Conservation (phyloP, 78 protist genomes). For the Dictyostelium citrinum region DNA sequence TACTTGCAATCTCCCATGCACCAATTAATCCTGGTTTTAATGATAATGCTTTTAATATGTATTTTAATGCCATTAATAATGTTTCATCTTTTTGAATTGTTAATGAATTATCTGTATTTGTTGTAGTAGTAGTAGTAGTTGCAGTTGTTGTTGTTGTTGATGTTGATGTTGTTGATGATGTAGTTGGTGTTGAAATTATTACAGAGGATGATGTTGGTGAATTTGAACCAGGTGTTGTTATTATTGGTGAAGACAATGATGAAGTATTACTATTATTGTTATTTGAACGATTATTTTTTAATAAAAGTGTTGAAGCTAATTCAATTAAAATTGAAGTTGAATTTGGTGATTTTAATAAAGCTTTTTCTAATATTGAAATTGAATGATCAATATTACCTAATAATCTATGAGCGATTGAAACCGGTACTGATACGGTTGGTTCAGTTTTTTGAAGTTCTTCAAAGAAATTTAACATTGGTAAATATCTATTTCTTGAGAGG, state of each 20-base stretch:
- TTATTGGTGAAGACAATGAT: not conserved
- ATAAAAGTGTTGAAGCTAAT: not conserved
- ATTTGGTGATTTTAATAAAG: conserved; percentile 11
- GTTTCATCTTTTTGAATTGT: not conserved
- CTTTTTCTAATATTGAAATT: not conserved
- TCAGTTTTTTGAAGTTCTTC: conserved; percentile 40
- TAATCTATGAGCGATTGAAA: conserved; percentile 7
- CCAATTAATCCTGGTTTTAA: conserved; percentile 12
- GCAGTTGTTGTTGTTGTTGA: not conserved
- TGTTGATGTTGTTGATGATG: not conserved
- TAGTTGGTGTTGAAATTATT: not conserved
- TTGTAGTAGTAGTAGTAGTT: not conserved
- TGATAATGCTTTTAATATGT: conserved; percentile 36
- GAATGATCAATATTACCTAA: not conserved
- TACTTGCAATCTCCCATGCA: conserved; percentile 41
- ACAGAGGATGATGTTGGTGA: not conserved
- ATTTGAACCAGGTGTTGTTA: not conserved
- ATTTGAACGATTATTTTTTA: not conserved
- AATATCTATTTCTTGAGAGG: conserved; percentile 22
- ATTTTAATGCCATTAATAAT: not conserved
- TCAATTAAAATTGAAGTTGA: conserved; percentile 34
- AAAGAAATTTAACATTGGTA: conserved; percentile 41
- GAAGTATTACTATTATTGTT: too few relatives aligned
- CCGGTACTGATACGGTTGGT: conserved; percentile 27
- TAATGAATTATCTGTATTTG: not conserved